Conservation (phyloP, 1,139 yeast species). For the Geotrichum phurueaensis region DNA sequence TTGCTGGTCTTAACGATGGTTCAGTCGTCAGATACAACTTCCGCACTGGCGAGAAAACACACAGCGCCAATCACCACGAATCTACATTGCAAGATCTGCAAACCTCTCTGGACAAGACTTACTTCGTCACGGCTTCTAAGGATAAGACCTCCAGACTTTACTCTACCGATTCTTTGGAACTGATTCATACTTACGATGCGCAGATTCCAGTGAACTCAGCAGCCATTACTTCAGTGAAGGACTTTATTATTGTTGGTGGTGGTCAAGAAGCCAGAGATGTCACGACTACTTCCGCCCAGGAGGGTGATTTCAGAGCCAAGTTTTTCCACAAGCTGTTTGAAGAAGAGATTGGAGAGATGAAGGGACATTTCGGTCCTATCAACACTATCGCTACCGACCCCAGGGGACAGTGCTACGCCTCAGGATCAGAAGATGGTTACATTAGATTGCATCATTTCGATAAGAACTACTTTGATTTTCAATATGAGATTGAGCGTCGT, state of each 20-base stretch:
- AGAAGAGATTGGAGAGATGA: slow-evolving; percentile 94
- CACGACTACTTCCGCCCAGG: slow-evolving; percentile 87
- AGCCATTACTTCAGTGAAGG: slow-evolving; percentile 85
- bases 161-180: slow-evolving; percentile 68
- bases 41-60: slow-evolving; percentile 61
- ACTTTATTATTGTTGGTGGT: slow-evolving; percentile 91
- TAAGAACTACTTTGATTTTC: slow-evolving; percentile 84
- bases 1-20: slow-evolving; percentile 89
- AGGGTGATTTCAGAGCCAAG: slow-evolving; percentile 96
- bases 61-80: slow-evolving; percentile 62
- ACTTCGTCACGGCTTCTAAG: slow-evolving; percentile 87
- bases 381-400: slow-evolving; percentile 94
- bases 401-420: slow-evolving; percentile 83
- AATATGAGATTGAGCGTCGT: slow-evolving; percentile 72
- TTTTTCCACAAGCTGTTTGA: slow-evolving; percentile 91
- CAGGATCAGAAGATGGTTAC: slow-evolving; percentile 98
- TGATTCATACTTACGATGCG: slow-evolving; percentile 71
- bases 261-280: slow-evolving; percentile 99
- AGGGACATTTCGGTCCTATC: slow-evolving; percentile 98
- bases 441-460: slow-evolving; percentile 92
- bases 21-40: slow-evolving; percentile 74
- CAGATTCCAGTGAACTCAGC: slow-evolving; percentile 97
- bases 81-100: slow-evolving; percentile 78
- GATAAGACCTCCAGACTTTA: slow-evolving; percentile 82
- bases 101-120: slow-evolving; percentile 78